Base-by-base conservation (phyloP, 2,329 filamentous ascomycete species). In the Blastomyces percursus region DNA sequence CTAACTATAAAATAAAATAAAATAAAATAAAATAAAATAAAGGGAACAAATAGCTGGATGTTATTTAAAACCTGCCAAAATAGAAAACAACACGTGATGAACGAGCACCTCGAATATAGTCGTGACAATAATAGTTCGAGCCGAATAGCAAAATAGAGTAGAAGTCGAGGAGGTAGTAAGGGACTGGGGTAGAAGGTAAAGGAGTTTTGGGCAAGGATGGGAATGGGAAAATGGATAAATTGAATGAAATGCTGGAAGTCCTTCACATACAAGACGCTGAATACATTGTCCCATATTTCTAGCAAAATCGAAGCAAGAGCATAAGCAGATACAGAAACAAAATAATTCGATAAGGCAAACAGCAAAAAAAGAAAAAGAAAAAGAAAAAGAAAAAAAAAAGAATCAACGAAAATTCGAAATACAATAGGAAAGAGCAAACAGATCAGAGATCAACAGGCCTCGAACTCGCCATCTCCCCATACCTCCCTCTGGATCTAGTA, bases 401-500 rank as follows among this genome's bases (percentile, higher is more conserved):
- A 12, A 24, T 57, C 35, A 57, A 55, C 3, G 50, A 40, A 67
- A 67, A 64, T 48, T 56, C 65, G 30, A 64, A 64, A 58, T 62
- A 66, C 57, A 66, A 62, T 64, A 54, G 59, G 59, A 65, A 58
- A 61, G 57, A 59, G 64, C 65, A 64, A 68, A 62, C 30, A 67
- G 64, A 68, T 68, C 68, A 73, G 52, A 71, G 30, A 51, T 51
- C 60, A 61, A 65, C 72, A 64, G 73, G 68, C 62, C 79, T 74
- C 66, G 82, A 83, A 72, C 84, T 87, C 60, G 86, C 85, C 93
- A 99, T 96, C 80, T 99, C 94, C 73, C 94, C 94, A 78, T 96
- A 97, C 66, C 90, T 82, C 58, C 94, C 94, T 80, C 94, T 84
- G 73, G 91, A 86, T 75, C 89, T 87, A 66, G 94, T 99, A 60